Conservation (phyloP, 257 asterid genomes). For the Oldenlandia corymbosa region DNA sequence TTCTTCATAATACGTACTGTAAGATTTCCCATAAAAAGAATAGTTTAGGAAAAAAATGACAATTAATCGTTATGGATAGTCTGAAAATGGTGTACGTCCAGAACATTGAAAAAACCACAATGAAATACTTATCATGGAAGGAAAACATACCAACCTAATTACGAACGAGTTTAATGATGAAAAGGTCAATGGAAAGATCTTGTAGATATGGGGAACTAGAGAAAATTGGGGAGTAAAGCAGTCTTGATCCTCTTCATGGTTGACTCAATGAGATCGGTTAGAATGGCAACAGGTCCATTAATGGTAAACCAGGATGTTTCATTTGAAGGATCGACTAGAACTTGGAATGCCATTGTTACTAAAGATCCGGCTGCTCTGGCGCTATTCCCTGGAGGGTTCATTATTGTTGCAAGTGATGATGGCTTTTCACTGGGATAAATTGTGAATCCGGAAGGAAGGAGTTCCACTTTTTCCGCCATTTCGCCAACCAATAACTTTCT, state of each 20-base stretch:
- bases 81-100: no score
- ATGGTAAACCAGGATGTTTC: constrained; percentile 24
- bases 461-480: constrained; percentile 25
- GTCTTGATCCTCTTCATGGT: constrained; percentile 36
- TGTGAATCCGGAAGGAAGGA: constrained; percentile 60
- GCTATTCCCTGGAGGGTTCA: constrained; percentile 13
- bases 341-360: constrained; percentile 45
- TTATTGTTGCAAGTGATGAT: not conserved
- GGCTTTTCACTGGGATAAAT: constrained; percentile 51
- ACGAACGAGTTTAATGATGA: no score
- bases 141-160: no score
- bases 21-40: no score
- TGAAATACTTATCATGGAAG: no score
- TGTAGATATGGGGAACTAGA: no score
- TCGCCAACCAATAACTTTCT: constrained; percentile 5
- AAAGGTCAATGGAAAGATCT: no score
- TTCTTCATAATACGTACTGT: no score
- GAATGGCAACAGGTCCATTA: constrained; percentile 25
- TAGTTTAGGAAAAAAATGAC: no score
- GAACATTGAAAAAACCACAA: no score
- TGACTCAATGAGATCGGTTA: constrained; percentile 25
- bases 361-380: constrained; percentile 39
- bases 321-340: constrained; percentile 33
- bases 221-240: constrained; percentile 10
- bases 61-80: no score